Conservation (phyloP, 257 asterid species). For the Penstemon barbatus region DNA sequence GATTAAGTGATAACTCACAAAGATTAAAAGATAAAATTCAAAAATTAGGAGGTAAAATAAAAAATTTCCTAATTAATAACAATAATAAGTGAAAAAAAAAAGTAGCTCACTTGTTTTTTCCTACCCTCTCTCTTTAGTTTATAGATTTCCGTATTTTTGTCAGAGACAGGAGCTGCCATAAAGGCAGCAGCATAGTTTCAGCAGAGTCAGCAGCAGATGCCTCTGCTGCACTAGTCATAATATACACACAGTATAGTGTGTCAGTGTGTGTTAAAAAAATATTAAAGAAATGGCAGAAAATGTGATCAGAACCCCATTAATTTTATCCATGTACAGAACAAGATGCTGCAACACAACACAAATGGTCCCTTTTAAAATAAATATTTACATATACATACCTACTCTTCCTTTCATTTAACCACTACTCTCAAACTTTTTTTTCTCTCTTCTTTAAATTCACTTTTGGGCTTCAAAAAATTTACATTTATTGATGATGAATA, state of each 20-base stretch:
- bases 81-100: background rate
- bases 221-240: constrained; percentile 36
- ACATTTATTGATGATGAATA: constrained; percentile 43
- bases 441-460: background rate
- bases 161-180: constrained; percentile 58
- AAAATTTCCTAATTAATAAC: background rate
- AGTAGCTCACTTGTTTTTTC: background rate
- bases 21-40: no score
- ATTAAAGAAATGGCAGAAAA: constrained; percentile 21
- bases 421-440: background rate
- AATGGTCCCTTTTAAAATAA: constrained; percentile 77
- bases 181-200: constrained; percentile 40
- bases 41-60: no score
- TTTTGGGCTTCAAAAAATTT: background rate
- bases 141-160: constrained; percentile 54
- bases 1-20: no score
- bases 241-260: constrained; percentile 31
- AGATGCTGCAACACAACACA: constrained; percentile 67
- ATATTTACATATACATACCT: constrained; percentile 39
- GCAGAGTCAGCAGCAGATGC: constrained; percentile 45
- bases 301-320: constrained; percentile 57
- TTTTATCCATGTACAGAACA: constrained; percentile 64
- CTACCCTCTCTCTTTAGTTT: constrained; percentile 17
- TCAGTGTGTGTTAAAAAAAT: constrained; percentile 10
- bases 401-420: constrained; percentile 28